Percentiles rank a stretch among this genome's conserved stretches.
phyloP scores from a whole-genome alignment of 139 green algal species.

The Chlorella ohadii region DNA sequence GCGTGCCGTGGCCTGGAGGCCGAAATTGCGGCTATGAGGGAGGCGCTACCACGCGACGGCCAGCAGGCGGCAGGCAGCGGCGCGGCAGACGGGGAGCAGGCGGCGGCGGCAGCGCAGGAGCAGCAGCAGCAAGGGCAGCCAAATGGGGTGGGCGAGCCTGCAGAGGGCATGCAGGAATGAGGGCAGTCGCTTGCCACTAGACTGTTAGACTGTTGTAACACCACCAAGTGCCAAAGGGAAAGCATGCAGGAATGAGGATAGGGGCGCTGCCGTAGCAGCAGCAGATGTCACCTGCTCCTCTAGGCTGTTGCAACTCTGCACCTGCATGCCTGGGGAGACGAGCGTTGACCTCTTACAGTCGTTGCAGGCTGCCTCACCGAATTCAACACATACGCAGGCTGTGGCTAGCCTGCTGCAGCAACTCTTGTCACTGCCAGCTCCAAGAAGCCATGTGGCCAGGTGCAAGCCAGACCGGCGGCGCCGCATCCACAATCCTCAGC shows the following conservation, averaged over 20 bases:
- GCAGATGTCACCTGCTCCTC: too few relatives aligned
- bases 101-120: neutral
- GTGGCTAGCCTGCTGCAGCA: too few relatives aligned
- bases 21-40: conserved; percentile 19
- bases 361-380: too few relatives aligned
- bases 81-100: neutral
- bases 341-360: too few relatives aligned
- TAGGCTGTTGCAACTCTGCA: too few relatives aligned
- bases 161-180: conserved; percentile 8
- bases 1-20: conserved; percentile 11
- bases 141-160: neutral
- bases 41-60: neutral
- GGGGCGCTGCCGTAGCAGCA: too few relatives aligned
- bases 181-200: too few relatives aligned
- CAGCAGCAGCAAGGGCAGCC: neutral
- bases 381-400: too few relatives aligned
- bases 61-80: neutral
- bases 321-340: too few relatives aligned
- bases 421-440: conserved; percentile 26
- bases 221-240: too few relatives aligned
- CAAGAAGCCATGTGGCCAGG: conserved; percentile 9
- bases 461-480: neutral
- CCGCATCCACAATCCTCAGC: neutral
- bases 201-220: neutral
- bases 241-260: too few relatives aligned